These are phyloP conservation scores for Globisporangium irregulare DNA, from an alignment of 352 stramenopile genomes.

Conservation along the genomic window DNA sequence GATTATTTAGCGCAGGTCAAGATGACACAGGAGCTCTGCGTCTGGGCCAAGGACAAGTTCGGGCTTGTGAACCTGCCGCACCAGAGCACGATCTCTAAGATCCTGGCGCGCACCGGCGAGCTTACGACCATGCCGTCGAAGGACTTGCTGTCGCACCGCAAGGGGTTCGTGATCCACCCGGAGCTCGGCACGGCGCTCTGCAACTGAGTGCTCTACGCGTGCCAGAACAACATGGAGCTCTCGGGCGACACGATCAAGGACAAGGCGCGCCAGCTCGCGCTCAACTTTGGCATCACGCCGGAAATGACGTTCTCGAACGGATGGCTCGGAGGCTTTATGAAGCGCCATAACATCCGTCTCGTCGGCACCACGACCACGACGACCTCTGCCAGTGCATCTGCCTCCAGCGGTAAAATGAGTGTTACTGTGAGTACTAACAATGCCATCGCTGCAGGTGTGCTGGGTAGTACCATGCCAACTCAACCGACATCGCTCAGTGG, in stretches of 20 bases:
- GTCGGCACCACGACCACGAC: conserved; percentile 19
- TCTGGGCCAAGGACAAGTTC: conserved; percentile 63
- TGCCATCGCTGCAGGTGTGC: neutral
- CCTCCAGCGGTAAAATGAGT: neutral
- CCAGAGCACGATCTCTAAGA: conserved; percentile 67
- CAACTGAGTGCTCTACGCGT: conserved; percentile 54
- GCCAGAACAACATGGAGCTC: conserved; percentile 47
- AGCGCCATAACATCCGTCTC: conserved; percentile 54
- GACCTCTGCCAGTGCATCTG: neutral
- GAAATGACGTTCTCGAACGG: conserved; percentile 64
- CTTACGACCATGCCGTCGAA: conserved; percentile 46
- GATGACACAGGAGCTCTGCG: conserved; percentile 61
- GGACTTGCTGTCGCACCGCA: conserved; percentile 36
- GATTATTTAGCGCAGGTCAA: conserved; percentile 28
- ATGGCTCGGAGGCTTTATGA: conserved; percentile 64
- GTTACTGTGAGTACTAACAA: neutral
- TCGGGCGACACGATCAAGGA: conserved; percentile 63
- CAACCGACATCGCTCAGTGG: neutral
- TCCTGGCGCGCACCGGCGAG: conserved; percentile 42
- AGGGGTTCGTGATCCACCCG: conserved; percentile 46
- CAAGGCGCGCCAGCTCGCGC: conserved; percentile 38
- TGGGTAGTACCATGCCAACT: neutral
- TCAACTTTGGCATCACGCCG: conserved; percentile 35
- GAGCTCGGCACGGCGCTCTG: conserved; percentile 58
- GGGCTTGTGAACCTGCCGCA: conserved; percentile 47